Percentiles rank a stretch among this genome's conserved stretches.
Evolutionary conservation across 2,329 filamentous ascomycete species (phyloP).

Genomic region (Hymenoscyphus infarciens): DNA sequence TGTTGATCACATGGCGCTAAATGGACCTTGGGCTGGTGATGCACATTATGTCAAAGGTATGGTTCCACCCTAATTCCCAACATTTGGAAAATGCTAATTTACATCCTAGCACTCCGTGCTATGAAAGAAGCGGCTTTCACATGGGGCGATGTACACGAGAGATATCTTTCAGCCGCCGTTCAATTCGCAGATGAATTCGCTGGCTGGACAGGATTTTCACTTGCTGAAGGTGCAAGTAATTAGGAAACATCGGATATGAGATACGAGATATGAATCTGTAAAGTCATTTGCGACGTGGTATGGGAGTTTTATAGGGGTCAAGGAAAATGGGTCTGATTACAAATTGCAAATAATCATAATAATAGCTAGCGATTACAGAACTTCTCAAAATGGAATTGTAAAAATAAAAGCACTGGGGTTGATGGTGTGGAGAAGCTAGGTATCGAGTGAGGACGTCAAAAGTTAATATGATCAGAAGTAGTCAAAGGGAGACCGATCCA

Average conservation of each 20-base stretch:
- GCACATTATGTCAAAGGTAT: conserved; percentile 81
- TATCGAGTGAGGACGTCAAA: too few species aligned
- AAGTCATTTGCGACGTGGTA: neutral
- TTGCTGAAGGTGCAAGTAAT: conserved; percentile 4
- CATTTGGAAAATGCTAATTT: neutral
- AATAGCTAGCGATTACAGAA: too few species aligned
- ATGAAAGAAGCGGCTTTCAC: conserved; percentile 71
- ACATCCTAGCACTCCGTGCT: conserved; percentile 57
- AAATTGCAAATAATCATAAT: neutral
- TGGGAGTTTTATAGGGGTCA: too few species aligned
- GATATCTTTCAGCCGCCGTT: conserved; percentile 65
- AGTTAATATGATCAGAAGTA: too few species aligned
- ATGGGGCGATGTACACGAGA: conserved; percentile 67
- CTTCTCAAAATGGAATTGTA: too few species aligned
- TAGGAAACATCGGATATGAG: neutral
- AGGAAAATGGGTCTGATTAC: too few species aligned
- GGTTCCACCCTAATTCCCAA: conserved; percentile 19
- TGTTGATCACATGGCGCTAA: conserved; percentile 67
- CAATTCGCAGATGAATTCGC: conserved; percentile 71
- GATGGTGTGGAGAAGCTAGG: too few species aligned
- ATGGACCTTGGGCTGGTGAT: conserved; percentile 65
- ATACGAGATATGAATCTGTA: neutral
- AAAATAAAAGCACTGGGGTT: too few species aligned
- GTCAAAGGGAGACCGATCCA: too few species aligned
- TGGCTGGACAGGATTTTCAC: conserved; percentile 52